Evolutionary conservation across 192 early-diverging fungal genomes (phyloP), one percentile per base, ranked within the genome.

Genomic region (Coemansia sp.): DNA sequence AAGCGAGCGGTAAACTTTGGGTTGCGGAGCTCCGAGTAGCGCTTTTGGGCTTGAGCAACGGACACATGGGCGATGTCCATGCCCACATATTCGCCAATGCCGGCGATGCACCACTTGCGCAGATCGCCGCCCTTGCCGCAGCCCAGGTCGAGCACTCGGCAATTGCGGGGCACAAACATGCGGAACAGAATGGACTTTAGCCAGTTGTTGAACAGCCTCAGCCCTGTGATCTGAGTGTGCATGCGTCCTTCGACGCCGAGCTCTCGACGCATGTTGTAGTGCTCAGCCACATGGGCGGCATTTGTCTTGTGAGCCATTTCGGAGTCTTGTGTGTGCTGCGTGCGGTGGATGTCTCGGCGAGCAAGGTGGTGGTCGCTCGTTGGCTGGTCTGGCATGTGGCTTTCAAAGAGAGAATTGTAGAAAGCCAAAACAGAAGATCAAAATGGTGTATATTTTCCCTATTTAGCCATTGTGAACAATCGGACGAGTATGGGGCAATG

Each of bases 121-220:
- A 95, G 60, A 80, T 95, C 92, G n/a, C 93, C 93, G 19, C 93
- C 93, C 74, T 96, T 96, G 15, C 97, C 97, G 75, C 94, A 96
- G 9, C 93, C 93, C 52, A 97, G 82, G 69, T 98, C 97, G 45
- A 99, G 85, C 7, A 93, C 95, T 6, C 48, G 59, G 70, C 84
- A 72, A 0, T 82, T 83, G 0, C 76, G 65, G 9, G 67, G 62
- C n/a, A 85, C 84, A 72, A 91, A 88, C 24, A 84, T 65, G 11
- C 82, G 68, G 60, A 99, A 95, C 27, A 99, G 76, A 2, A 94
- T 79, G 11, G 92, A 88, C 62, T 99, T 99, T 54, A 95, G 72
- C 95, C 95, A 99, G 83, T 99, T 99, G 85, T 99, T 98, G 75
- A 94, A 95, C 59, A 86, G 87, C 47, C 93, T 91, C 53, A 99